phyloP scores from a whole-genome alignment of 331 rosid genomes.

The Prunus yedoensis region DNA sequence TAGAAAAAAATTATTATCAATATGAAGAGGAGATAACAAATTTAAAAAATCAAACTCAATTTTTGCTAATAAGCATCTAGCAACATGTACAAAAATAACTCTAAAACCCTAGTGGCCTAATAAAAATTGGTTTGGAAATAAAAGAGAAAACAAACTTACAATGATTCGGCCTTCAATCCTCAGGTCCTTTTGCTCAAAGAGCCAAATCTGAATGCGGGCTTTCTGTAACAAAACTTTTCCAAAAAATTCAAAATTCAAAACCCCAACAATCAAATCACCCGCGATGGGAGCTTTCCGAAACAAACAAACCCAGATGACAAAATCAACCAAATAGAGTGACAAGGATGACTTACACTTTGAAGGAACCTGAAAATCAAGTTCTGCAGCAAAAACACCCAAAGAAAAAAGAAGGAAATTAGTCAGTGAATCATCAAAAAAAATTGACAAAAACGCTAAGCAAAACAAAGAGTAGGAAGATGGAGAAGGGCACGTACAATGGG shows the following conservation, averaged over 20 bases:
- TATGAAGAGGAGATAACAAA: background rate
- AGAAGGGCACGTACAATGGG: slow-evolving; percentile 48
- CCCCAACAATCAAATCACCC: background rate
- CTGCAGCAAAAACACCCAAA: slow-evolving; percentile 27
- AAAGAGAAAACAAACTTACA: slow-evolving; percentile 32
- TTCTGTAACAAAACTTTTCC: slow-evolving; percentile 38
- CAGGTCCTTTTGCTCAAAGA: slow-evolving; percentile 73
- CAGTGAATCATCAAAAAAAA: background rate
- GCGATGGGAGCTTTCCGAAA: background rate
- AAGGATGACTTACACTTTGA: slow-evolving; percentile 58
- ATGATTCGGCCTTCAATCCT: slow-evolving; percentile 81
- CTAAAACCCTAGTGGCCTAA: background rate
- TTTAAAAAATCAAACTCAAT: too few species aligned
- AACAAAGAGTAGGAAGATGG: background rate
- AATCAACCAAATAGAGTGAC: background rate
- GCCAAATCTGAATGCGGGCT: slow-evolving; percentile 88
- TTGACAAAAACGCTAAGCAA: background rate
- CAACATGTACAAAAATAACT: background rate
- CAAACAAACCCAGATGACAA: slow-evolving; percentile 10
- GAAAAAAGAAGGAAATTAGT: background rate
- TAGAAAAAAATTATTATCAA: background rate
- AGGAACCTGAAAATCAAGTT: slow-evolving; percentile 86
- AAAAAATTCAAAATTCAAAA: background rate
- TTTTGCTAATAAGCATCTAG: background rate
- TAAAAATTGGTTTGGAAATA: background rate